Evolutionary conservation across 2,329 filamentous ascomycete genomes (phyloP), one percentile per base, ranked within the genome.

Genomic region (Aspergillus sp.): DNA sequence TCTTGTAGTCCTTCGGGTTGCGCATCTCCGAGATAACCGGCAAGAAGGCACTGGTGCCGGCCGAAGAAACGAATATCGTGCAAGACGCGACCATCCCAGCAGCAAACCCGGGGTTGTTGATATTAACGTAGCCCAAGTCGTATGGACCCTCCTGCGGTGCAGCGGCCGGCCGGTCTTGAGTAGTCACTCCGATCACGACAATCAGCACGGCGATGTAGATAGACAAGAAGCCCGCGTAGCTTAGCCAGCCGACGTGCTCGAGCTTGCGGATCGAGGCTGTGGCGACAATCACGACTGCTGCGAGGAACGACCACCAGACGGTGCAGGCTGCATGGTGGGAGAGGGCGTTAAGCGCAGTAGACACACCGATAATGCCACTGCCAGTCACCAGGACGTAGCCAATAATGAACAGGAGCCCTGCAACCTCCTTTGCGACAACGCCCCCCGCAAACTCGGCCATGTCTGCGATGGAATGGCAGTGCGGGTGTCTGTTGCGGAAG

Each of bases 1-100:
- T 87, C 59, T 79, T 79, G 69, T 83, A 88, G 62, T 87, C 83
- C 19, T 75, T 76, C 0, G 86, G 85, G 31, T 79, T 77, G 43
- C 75, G 77, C 85, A 89, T 89, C 73, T 89, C 86, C 0, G 82
- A 83, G 53, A 88, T 88, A 57, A 89, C 83, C 4, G 85, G 84
- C 2, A 88, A 72, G 65, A 87, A 88, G 2, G 84, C 83, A 0
- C 80, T 82, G 0, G 84, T 86, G 17, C 82, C 84, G 0, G 84
- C 82, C 6, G 79, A 80, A 2, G 83, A 84, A 56, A 83, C 80
- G 71, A 87, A 86, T 60, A 88, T 86, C 2, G 82, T 85, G 2
- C 79, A 77, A 0, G 80, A 78, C 40, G 84, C 82, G 0, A 80
- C 82, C 63, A 88, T 86, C 7, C 83, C 85, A 1, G 78, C 80